Percentiles rank a stretch among this genome's conserved stretches.
Conservation (phyloP, 331 rosid species). For the Prunus yedoensis region DNA sequence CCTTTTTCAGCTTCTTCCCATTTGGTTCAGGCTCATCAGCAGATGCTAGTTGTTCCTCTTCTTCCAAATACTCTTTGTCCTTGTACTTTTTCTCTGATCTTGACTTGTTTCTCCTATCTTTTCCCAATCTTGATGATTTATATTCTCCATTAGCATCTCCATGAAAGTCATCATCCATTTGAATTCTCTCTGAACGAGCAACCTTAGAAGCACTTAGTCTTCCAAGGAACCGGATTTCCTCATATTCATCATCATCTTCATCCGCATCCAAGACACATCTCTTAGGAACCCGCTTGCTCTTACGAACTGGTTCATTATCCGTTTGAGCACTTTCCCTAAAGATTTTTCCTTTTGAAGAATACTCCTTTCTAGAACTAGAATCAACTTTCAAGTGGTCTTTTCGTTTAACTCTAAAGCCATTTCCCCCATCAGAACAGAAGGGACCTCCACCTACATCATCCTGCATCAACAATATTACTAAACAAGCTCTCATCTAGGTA, state of each 20-base stretch:
- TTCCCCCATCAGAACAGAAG: conserved; percentile 11
- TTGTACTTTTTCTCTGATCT: conserved; percentile 27
- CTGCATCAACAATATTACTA: conserved; percentile 23
- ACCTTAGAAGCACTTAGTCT: conserved; percentile 27
- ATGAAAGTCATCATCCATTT: not conserved
- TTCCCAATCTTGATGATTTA: conserved; percentile 20
- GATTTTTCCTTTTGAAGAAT: conserved; percentile 17
- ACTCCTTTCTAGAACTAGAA: conserved; percentile 14
- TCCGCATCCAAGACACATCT: conserved; percentile 22
- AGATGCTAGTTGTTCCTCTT: conserved; percentile 39
- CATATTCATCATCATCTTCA: conserved; percentile 28
- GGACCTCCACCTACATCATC: conserved; percentile 23
- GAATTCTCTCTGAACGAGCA: conserved; percentile 6
- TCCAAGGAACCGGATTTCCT: conserved; percentile 32
- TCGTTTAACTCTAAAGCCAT: conserved; percentile 5
- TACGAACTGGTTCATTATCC: conserved; percentile 27
- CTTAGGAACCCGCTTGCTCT: conserved; percentile 32
- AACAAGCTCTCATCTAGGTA: not conserved
- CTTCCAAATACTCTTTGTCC: conserved; percentile 44
- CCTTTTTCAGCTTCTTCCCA: conserved; percentile 45
- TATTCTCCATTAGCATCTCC: conserved; percentile 1
- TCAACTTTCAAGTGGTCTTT: conserved; percentile 9
- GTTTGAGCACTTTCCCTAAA: conserved; percentile 1
- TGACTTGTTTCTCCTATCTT: conserved; percentile 28
- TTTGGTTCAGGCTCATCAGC: conserved; percentile 38